phyloP scores from a whole-genome alignment of 208 protist species.

The Trypanosoma caninum region DNA sequence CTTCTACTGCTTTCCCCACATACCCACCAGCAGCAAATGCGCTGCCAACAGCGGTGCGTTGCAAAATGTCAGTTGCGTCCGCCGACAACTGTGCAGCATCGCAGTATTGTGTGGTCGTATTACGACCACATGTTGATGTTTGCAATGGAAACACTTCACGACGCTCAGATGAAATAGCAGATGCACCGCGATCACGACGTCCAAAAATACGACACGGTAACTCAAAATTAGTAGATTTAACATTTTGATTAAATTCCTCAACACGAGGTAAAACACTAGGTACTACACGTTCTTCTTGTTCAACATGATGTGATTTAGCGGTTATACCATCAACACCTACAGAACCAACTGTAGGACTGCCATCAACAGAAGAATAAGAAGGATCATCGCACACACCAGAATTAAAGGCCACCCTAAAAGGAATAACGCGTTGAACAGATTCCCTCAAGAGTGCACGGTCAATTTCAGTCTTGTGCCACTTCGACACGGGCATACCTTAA shows the following conservation, averaged over 20 bases:
- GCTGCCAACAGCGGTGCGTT: not conserved
- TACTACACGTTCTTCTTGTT: too few relatives aligned
- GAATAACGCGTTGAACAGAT: conserved; percentile 4
- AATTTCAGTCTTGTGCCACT: conserved; percentile 8
- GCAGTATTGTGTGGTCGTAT: not conserved
- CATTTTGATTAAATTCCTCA: too few relatives aligned
- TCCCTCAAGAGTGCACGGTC: not conserved
- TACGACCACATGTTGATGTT: not conserved
- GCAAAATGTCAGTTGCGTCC: not conserved
- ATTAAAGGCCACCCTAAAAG: conserved; percentile 12
- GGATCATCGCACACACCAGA: not conserved
- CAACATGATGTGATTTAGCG: too few relatives aligned
- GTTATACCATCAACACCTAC: too few relatives aligned
- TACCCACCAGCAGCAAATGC: not conserved
- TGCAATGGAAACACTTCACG: not conserved
- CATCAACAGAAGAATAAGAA: not conserved
- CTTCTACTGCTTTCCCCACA: conserved; percentile 23
- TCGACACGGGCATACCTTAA: not conserved
- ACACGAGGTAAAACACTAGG: too few relatives aligned
- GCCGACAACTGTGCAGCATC: not conserved
- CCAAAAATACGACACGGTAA: conserved; percentile 17
- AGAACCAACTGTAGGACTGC: not conserved
- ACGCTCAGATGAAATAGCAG: not conserved
- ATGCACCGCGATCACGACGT: not conserved
- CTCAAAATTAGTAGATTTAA: conserved; percentile 6